These are phyloP conservation scores for Tuctoria greenei DNA, from an alignment of 176 grass and related monocot species.

Conservation along the genomic window DNA sequence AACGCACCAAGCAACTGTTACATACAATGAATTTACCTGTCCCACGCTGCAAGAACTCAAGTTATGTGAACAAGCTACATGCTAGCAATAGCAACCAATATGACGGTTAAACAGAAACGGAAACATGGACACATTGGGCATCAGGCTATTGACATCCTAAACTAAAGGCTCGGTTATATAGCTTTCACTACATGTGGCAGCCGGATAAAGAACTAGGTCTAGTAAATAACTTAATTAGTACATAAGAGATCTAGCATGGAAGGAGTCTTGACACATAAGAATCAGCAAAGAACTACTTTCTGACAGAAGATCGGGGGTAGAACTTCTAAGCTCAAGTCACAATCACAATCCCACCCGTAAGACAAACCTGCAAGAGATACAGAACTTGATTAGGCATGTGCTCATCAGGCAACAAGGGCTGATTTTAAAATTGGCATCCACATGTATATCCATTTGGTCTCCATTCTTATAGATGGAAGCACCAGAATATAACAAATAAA, in stretches of 20 bases:
- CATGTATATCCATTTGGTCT: background rate
- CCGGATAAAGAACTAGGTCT: conserved; percentile 40
- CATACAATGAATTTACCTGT: conserved; percentile 21
- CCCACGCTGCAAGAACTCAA: background rate
- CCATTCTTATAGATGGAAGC: conserved; percentile 15
- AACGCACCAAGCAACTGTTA: conserved; percentile 5
- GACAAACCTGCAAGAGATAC: conserved; percentile 38
- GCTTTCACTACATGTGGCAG: conserved; percentile 37
- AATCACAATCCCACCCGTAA: conserved; percentile 16
- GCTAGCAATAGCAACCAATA: conserved; percentile 26
- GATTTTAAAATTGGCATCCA: background rate
- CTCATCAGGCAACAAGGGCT: background rate
- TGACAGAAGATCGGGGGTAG: conserved; percentile 13
- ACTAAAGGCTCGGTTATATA: conserved; percentile 26
- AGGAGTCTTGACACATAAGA: conserved; percentile 30
- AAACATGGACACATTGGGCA: conserved; percentile 39
- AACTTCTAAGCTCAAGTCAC: conserved; percentile 28
- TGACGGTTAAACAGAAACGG: conserved; percentile 21
- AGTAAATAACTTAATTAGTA: conserved; percentile 41
- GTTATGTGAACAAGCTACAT: conserved; percentile 34
- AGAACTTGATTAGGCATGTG: background rate
- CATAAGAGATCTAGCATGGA: conserved; percentile 25
- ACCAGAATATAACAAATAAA: conserved; percentile 3
- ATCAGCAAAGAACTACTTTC: conserved; percentile 39
- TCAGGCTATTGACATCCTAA: conserved; percentile 48